Conservation (phyloP, 1,284 basidiomycete species). For the Amylostereum areolatum region DNA sequence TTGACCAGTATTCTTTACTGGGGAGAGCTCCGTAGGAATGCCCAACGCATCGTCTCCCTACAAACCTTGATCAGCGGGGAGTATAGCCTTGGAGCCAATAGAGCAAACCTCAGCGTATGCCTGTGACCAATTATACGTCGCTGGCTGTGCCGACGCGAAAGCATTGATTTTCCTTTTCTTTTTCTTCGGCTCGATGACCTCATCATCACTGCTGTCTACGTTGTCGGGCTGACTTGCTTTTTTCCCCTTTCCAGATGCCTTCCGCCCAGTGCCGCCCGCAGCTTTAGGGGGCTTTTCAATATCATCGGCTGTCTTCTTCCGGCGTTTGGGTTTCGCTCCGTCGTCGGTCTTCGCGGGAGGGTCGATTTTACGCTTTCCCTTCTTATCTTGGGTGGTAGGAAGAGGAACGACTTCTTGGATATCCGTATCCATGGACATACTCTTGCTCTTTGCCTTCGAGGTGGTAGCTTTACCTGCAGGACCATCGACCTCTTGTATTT, state of each 20-base stretch:
- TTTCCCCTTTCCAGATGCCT: conserved; percentile 7
- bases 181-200: conserved; percentile 33
- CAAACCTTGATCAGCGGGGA: not conserved
- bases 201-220: conserved; percentile 14
- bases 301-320: conserved; percentile 18
- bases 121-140: conserved; percentile 35
- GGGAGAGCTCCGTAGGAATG: conserved; percentile 11
- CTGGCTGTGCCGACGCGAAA: conserved; percentile 35
- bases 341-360: not conserved
- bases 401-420: conserved; percentile 5
- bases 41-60: conserved; percentile 8
- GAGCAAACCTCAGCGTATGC: conserved; percentile 27
- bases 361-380: conserved; percentile 7
- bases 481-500: not conserved
- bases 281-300: conserved; percentile 13
- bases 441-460: not conserved
- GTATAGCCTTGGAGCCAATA: not conserved
- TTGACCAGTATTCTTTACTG: conserved; percentile 7
- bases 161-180: conserved; percentile 63
- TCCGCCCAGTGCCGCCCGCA: conserved; percentile 1
- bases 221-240: conserved; percentile 1
- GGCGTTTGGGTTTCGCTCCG: conserved; percentile 12
- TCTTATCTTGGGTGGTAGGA: conserved; percentile 9
- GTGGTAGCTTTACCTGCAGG: not conserved
- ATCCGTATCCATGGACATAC: conserved; percentile 1